Base-by-base conservation (phyloP, 208 protist genomes). In the Acanthamoeba lenticulata region DNA sequence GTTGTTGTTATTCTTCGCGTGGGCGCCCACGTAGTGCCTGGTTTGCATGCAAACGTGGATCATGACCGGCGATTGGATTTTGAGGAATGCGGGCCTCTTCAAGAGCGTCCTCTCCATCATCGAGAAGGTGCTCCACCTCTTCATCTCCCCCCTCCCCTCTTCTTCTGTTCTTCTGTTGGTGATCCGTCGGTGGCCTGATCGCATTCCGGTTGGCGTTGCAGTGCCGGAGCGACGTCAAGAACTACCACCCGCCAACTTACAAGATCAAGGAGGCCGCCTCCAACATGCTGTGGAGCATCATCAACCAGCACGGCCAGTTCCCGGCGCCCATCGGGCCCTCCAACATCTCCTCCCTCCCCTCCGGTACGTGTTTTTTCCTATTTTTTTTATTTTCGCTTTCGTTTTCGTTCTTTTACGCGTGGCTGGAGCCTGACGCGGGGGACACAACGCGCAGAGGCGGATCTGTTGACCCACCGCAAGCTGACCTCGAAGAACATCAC, bases 51-150 rank as follows among this genome's bases (percentile, higher is more conserved):
- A 90, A 36, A 72, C 55, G 5, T 90, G 83, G 83, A 47, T 90
- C 83, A 90, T 90, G 83, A 90, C 83, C n/a, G 83, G 83, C 19
- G 83, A 90, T 29, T 90, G 83, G 83, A 69, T 90, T n/a, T 34
- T 90, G 57, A 90, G 83, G 55, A 90, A 90, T 44, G 83, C 83
- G 6, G 47, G 55, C 36, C 83, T 90, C 83, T 90, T 90, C 32
- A 62, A 69, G 55, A 44, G 27, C 27, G 55, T 90, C 24, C 83
- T 90, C 21, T 38, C 55, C 29, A 69, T 90, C 83, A 90, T 90
- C 52, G 83, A 62, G 27, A 90, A 90, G 83, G 83, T 47, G 44
- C 42, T 67, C 24, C 15, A 5, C n/a, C 57, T 32, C 57, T 7
- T n/a, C 57, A 67, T 67, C 24, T 34, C 57, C 6, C 57, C 57